A percentile compares a stretch with the other conserved stretches of the same genome.
Conservation (phyloP, 371 early-diverging fungal species). For the Furculomyces boomerangus region DNA sequence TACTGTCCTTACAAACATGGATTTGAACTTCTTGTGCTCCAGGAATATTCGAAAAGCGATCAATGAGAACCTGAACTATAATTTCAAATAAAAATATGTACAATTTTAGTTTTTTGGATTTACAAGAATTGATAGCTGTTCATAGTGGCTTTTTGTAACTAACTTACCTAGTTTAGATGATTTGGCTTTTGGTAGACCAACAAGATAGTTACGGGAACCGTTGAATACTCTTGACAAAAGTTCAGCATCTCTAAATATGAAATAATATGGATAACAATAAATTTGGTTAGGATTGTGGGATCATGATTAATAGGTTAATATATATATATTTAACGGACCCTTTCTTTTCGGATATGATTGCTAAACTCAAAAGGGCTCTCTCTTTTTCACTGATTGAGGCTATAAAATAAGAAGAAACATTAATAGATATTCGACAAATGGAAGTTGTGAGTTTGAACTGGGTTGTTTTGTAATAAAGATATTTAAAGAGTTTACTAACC, state of each 20-base stretch:
- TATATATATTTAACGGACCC: too few species aligned
- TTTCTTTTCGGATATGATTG: constrained; percentile 16
- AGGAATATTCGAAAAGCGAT: constrained; percentile 73
- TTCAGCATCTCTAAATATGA: constrained; percentile 35
- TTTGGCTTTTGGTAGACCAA: constrained; percentile 84
- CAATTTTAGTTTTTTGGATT: neutral
- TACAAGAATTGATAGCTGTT: neutral
- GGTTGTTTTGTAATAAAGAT: too few species aligned
- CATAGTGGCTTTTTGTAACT: neutral
- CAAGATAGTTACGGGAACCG: constrained; percentile 56
- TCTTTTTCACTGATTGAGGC: constrained; percentile 14
- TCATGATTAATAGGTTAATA: too few species aligned
- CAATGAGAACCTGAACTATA: constrained; percentile 61
- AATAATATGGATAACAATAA: too few species aligned
- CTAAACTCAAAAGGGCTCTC: constrained; percentile 15
- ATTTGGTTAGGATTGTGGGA: too few species aligned
- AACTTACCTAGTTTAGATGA: constrained; percentile 57
- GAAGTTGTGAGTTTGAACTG: too few species aligned
- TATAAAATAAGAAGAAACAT: neutral
- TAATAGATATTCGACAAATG: neutral
- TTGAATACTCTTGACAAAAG: constrained; percentile 67
- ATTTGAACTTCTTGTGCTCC: constrained; percentile 77
- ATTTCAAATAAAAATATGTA: neutral
- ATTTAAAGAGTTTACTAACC: too few species aligned
- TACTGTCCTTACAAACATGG: constrained; percentile 76